phyloP scores from a whole-genome alignment of 225 moss, liverwort and hornwort species.

The Polytrichum formosum region DNA sequence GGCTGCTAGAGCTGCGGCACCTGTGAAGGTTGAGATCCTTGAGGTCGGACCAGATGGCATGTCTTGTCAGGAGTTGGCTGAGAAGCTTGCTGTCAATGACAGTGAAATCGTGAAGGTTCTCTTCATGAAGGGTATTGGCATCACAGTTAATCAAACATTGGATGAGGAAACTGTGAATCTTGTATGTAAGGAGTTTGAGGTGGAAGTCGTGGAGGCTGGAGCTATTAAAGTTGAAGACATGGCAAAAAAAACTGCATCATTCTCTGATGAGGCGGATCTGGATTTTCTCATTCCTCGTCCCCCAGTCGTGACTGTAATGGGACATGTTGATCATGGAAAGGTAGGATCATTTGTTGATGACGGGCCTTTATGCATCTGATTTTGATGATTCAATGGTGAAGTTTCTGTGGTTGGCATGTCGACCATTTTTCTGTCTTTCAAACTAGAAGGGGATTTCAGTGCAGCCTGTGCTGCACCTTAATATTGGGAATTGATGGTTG shows the following conservation, averaged over 20 bases:
- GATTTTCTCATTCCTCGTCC: slow-evolving; percentile 49
- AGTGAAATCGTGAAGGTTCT: slow-evolving; percentile 92
- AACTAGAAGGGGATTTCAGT: no score
- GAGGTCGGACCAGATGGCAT: slow-evolving; percentile 86
- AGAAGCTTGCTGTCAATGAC: slow-evolving; percentile 86
- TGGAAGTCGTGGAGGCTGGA: slow-evolving; percentile 95
- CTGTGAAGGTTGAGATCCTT: slow-evolving; percentile 85
- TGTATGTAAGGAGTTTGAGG: slow-evolving; percentile 79
- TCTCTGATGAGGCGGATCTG: slow-evolving; percentile 52
- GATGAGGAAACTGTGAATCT: slow-evolving; percentile 93
- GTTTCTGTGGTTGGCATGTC: no score
- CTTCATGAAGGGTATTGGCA: slow-evolving; percentile 92
- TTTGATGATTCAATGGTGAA: no score
- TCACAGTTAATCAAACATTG: slow-evolving; percentile 87
- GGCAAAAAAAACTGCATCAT: slow-evolving; percentile 75
- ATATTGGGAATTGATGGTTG: no score
- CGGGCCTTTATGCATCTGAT: no score
- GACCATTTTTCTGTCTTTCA: no score
- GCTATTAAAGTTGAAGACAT: slow-evolving; percentile 77
- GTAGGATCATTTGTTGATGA: slow-evolving; percentile 20
- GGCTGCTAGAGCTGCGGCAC: slow-evolving; percentile 89
- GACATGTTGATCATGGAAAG: slow-evolving; percentile 99
- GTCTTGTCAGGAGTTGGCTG: slow-evolving; percentile 90
- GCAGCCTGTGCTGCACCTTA: no score
- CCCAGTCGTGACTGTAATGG: slow-evolving; percentile 87